Conservation (phyloP, 2,329 filamentous ascomycete genomes). For the Clonostachys rhizophaga region DNA sequence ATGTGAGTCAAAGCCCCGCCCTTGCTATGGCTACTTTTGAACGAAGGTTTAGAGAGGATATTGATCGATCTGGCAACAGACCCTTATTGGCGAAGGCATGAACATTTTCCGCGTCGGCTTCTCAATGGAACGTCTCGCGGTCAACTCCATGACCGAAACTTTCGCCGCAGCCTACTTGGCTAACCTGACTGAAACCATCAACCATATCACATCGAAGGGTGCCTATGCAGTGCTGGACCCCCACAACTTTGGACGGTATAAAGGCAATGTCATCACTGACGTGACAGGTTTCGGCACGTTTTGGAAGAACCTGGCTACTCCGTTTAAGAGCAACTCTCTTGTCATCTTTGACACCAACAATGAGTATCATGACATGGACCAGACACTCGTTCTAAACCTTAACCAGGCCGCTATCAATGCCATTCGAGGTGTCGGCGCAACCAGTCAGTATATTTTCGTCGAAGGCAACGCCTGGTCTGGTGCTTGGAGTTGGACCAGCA, state of each 20-base stretch:
- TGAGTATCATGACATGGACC: constrained; percentile 60
- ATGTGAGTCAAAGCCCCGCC: neutral
- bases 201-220: neutral
- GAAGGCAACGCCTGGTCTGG: constrained; percentile 50
- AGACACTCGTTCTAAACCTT: constrained; percentile 50
- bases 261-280: neutral
- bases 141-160: neutral
- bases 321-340: constrained; percentile 43
- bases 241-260: neutral
- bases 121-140: neutral
- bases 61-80: neutral
- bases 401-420: constrained; percentile 61
- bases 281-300: constrained; percentile 20
- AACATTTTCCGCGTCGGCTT: neutral
- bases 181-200: neutral
- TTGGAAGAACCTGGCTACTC: constrained; percentile 49
- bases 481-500: constrained; percentile 34
- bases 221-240: neutral
- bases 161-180: neutral
- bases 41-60: too few relatives aligned
- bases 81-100: neutral
- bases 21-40: too few relatives aligned
- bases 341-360: constrained; percentile 66
- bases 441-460: constrained; percentile 46
- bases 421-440: constrained; percentile 55